Evolutionary conservation across 306 rosid genomes (phyloP).

Genomic region (Trifolium subterraneum): DNA sequence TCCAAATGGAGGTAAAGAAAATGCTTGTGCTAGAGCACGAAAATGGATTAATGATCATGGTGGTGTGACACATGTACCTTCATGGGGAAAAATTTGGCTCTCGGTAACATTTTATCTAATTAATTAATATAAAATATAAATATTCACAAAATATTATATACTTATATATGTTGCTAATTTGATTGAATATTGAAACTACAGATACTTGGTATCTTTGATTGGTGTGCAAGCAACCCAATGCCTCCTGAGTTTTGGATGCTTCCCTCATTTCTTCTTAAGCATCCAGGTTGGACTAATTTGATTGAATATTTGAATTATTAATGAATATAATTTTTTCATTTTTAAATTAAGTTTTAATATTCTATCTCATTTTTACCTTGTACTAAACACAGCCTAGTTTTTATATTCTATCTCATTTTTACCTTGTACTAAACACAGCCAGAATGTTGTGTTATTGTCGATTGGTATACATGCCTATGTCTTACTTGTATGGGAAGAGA

Average conservation of each 20-base stretch:
- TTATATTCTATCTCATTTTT: conserved; percentile 9
- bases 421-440: conserved; percentile 48
- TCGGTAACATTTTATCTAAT: conserved; percentile 46
- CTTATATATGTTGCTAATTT: neutral
- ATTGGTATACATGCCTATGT: conserved; percentile 48
- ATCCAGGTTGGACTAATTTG: conserved; percentile 52
- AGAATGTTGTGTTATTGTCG: conserved; percentile 81
- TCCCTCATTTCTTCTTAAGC: conserved; percentile 78
- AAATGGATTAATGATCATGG: conserved; percentile 78
- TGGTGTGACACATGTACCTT: conserved; percentile 55
- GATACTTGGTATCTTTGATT: conserved; percentile 74
- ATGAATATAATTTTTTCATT: neutral
- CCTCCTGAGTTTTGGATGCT: conserved; percentile 88
- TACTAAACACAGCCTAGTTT: too few species aligned
- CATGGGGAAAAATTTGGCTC: conserved; percentile 88
- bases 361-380: neutral
- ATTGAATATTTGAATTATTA: neutral
- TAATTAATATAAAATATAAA: neutral
- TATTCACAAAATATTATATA: neutral
- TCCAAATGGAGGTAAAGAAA: conserved; percentile 51
- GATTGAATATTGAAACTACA: conserved; percentile 29
- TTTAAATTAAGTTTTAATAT: neutral
- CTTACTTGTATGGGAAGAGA: conserved; percentile 27
- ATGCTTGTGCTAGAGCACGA: conserved; percentile 66
- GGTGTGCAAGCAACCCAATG: conserved; percentile 79